Base-by-base conservation (phyloP, 352 stramenopile genomes). In the Pythium dissimile region DNA sequence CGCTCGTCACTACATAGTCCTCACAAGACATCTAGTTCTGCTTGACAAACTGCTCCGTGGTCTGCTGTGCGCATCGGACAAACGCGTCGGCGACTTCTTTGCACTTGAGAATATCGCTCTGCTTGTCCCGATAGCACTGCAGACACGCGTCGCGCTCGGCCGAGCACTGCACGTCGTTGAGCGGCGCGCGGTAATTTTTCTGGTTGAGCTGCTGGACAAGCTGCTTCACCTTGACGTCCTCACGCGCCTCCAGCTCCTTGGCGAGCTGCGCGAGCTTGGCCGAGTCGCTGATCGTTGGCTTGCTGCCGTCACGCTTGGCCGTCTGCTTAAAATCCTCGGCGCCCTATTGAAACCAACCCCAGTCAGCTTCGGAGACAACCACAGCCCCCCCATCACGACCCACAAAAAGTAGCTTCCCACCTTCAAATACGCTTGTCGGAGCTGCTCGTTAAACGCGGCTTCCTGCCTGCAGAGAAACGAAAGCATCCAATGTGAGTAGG, bases 21-120 rank as follows among this genome's bases (percentile, higher is more conserved):
- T 48, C 21, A 18, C 27, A 9, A 39, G 10, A 11, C 26, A 18
- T 27, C 39, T 63, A 75, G 58, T 82, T 83, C 52, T 89, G 71
- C 71, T 84, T 83, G 46, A 88, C 76, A 37, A 86, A 86, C 71
- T 83, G 76, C 71, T 88, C 84, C n/a, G 84, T 92, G 42, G 83
- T 85, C 69, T 87, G 68, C 57, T 89, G 79, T 35, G 82, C 79
- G 66, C 84, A 94, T 31, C 73, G 82, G 44, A 89, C 70, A 47
- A 94, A 94, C 53, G 84, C 84, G 53, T 94, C 84, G 42, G 84
- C 81, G 56, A 94, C 78, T 69, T 94, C 76, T 74, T 89, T 89
- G 75, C 84, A 94, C 62, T 84, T 71, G 51, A 94, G 78, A 38
- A 94, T 59, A 68, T 92, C 69, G 59, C 69, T 80, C 62, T 84